Base-by-base conservation (phyloP, 2,329 filamentous ascomycete species). In the Lecanicillium sp. region DNA sequence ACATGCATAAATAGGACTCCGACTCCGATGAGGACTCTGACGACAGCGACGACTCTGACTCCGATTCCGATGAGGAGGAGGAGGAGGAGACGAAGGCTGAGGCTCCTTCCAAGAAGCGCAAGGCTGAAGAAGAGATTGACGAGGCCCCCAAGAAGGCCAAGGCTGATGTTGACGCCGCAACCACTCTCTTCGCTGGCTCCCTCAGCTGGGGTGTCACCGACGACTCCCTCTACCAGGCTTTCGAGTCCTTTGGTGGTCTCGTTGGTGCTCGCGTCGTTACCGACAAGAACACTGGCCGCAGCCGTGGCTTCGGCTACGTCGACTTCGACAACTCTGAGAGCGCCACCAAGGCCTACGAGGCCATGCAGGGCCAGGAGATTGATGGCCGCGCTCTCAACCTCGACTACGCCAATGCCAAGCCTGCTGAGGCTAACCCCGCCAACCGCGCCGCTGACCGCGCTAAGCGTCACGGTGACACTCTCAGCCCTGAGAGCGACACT, bases 291-390 rank as follows among this genome's bases (percentile, higher is more conserved):
- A 79, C 76, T 61, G 87, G 87, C 60, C 85, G 88, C 63, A 91
- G 90, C 68, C 90, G 90, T 72, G 90, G 88, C 56, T 95, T 94
- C 67, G 90, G 90, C 52, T 96, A 95, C 65, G 87, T 95, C 60
- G 90, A 95, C 74, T 95, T 90, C 69, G 74, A 75, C 63, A 79
- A 75, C 56, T 69, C 77, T 52, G 83, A 79, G 51, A 77, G 80
- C 63, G 86, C 86, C 49, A 77, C 78, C 59, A 83, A 83, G 64
- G 88, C 88, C 48, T 78, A 84, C 56, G 80, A 84, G 59, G 81
- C 78, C 60, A 90, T 87, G 83, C 79, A 88, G 60, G 85, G 81
- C 56, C 67, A 77, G 54, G 83, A 89, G 60, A 70, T 94, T 43
- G 86, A 90, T 58, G 82, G 83, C 53, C 87, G 88, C 60, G 66